Conservation (phyloP, 305 asterid species). For the Solanum hybrid region DNA sequence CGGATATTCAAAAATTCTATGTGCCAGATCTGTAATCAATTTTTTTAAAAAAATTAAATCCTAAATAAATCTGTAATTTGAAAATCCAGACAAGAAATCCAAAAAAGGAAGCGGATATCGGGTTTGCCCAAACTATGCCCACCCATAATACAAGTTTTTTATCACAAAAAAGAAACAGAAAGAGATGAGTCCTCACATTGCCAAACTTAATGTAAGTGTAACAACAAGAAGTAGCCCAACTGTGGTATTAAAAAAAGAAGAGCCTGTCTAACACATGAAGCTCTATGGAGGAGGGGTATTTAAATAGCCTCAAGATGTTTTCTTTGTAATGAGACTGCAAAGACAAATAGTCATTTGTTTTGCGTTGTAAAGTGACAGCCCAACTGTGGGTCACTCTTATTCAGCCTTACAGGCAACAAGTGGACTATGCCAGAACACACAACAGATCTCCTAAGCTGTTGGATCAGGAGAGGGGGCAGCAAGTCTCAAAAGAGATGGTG, state of each 20-base stretch:
- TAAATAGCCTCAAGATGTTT: not conserved
- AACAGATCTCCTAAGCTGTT: not conserved
- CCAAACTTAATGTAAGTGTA: not conserved
- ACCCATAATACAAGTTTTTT: not conserved
- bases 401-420: not conserved
- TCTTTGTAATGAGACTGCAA: not conserved
- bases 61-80: not conserved
- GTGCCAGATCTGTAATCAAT: not conserved
- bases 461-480: not conserved
- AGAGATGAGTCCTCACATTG: not conserved
- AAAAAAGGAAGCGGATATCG: not conserved
- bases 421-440: not conserved
- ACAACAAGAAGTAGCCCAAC: not conserved
- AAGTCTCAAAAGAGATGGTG: not conserved
- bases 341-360: not conserved
- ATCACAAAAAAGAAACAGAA: not conserved
- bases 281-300: not conserved
- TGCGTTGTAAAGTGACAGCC: not conserved
- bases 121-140: not conserved
- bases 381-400: not conserved
- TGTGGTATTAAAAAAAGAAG: not conserved
- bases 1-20: not conserved
- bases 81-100: not conserved
- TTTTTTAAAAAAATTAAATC: not conserved
- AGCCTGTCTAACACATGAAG: not conserved